Evolutionary conservation across 139 green algal genomes (phyloP).

Genomic region (Chlamydomonas schloesseri): DNA sequence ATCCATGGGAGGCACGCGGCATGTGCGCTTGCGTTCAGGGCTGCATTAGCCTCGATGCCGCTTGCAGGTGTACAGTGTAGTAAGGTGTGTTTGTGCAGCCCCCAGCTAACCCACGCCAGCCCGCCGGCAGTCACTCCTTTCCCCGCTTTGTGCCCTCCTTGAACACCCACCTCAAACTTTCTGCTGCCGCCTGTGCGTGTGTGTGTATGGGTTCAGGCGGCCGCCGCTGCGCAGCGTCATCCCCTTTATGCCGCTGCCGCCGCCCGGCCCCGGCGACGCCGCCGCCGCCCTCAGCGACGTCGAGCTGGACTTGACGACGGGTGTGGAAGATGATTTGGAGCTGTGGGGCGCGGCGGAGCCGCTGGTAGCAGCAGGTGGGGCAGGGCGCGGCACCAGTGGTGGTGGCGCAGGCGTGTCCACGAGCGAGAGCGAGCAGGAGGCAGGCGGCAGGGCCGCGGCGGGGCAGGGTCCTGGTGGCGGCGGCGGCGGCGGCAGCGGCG

Average conservation of each 20-base stretch:
- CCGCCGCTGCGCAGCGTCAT: conserved; percentile 9
- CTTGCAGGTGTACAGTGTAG: too few relatives aligned
- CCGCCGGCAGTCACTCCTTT: too few relatives aligned
- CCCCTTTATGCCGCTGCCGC: conserved; percentile 14
- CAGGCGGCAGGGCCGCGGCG: too few relatives aligned
- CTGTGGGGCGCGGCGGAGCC: neutral
- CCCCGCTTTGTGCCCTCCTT: too few relatives aligned
- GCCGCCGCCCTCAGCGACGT: too few relatives aligned
- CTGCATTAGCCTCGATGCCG: neutral
- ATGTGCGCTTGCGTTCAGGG: neutral
- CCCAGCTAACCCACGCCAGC: too few relatives aligned
- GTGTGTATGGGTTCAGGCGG: neutral
- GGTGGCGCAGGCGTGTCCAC: neutral
- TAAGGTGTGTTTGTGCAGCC: too few relatives aligned
- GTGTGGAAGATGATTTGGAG: neutral
- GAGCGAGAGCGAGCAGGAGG: neutral
- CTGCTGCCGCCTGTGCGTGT: too few relatives aligned
- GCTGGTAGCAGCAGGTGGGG: neutral
- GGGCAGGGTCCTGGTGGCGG: too few relatives aligned
- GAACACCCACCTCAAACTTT: too few relatives aligned
- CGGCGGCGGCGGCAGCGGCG: too few relatives aligned
- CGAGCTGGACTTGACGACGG: too few relatives aligned
- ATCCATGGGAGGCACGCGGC: neutral
- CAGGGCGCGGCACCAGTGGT: neutral
- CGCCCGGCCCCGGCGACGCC: neutral